Evolutionary conservation across 1,139 yeast genomes (phyloP).

Genomic region (Candida tunisiensis): DNA sequence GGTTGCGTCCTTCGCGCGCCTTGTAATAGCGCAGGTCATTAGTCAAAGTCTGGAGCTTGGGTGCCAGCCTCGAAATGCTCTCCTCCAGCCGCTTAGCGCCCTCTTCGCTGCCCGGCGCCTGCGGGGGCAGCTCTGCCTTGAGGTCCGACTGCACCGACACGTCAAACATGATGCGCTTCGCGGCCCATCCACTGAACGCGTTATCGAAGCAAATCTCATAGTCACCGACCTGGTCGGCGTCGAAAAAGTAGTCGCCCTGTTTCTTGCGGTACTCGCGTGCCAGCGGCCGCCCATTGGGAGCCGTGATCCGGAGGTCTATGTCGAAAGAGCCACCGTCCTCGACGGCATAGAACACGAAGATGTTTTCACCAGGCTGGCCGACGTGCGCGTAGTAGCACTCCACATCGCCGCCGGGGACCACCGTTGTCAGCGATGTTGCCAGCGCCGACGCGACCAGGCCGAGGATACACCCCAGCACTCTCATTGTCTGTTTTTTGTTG

Average conservation of each 20-base stretch:
- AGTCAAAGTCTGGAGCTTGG: conserved; percentile 45
- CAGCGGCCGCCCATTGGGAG: conserved; percentile 46
- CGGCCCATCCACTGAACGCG: conserved; percentile 74
- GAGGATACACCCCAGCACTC: too few species aligned
- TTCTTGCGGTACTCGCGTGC: conserved; percentile 48
- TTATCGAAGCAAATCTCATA: conserved; percentile 86
- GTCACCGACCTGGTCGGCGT: conserved; percentile 60
- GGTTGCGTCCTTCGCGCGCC: conserved; percentile 86
- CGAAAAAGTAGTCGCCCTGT: conserved; percentile 74
- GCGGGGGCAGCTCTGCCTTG: conserved; percentile 45
- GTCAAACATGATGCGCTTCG: conserved; percentile 82
- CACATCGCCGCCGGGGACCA: conserved; percentile 59
- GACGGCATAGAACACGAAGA: conserved; percentile 81
- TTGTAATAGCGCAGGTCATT: conserved; percentile 67
- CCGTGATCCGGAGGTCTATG: conserved; percentile 58
- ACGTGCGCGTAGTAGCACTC: conserved; percentile 71
- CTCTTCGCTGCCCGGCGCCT: conserved; percentile 38
- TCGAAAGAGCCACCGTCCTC: conserved; percentile 84
- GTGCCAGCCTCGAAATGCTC: conserved; percentile 44
- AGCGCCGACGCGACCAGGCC: too few species aligned
- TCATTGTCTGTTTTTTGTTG: too few species aligned
- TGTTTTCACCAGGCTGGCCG: conserved; percentile 39
- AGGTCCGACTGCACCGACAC: conserved; percentile 35
- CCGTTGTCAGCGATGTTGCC: too few species aligned
- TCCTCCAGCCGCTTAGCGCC: conserved; percentile 32